phyloP scores from a whole-genome alignment of 2,329 filamentous ascomycete genomes.

The Fusarium kyushuense region DNA sequence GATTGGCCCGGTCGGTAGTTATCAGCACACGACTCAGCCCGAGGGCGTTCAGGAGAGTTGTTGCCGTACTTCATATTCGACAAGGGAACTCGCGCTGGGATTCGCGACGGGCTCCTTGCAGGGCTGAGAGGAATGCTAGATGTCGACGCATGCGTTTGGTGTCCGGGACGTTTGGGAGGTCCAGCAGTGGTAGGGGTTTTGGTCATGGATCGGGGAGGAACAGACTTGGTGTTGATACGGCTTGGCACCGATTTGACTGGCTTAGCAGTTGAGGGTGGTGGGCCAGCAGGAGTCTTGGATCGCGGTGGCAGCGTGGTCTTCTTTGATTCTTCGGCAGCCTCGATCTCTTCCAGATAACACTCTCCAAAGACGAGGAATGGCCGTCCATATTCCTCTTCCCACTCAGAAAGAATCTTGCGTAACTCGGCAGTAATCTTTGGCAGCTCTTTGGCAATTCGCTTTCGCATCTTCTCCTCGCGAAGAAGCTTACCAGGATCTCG shows the following conservation, averaged over 20 bases:
- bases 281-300: constrained; percentile 80
- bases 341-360: constrained; percentile 88
- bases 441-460: constrained; percentile 94
- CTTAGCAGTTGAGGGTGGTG: constrained; percentile 60
- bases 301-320: constrained; percentile 64
- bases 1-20: constrained; percentile 67
- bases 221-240: constrained; percentile 48
- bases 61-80: constrained; percentile 76
- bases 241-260: constrained; percentile 51
- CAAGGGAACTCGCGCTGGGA: constrained; percentile 77
- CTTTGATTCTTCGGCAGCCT: constrained; percentile 66
- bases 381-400: constrained; percentile 94
- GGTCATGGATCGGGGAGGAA: constrained; percentile 56
- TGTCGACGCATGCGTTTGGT: constrained; percentile 33
- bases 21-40: constrained; percentile 58
- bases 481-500: constrained; percentile 94
- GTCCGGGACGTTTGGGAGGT: constrained; percentile 48
- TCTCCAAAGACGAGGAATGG: constrained; percentile 95
- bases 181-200: constrained; percentile 68
- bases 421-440: constrained; percentile 92
- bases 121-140: constrained; percentile 49
- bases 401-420: constrained; percentile 81
- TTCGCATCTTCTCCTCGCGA: constrained; percentile 98
- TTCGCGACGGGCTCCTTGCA: constrained; percentile 62
- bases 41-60: constrained; percentile 83